Evolutionary conservation across 1,284 basidiomycete genomes (phyloP), one percentile per base, ranked within the genome.

Genomic region (Rhizoctonia solani): DNA sequence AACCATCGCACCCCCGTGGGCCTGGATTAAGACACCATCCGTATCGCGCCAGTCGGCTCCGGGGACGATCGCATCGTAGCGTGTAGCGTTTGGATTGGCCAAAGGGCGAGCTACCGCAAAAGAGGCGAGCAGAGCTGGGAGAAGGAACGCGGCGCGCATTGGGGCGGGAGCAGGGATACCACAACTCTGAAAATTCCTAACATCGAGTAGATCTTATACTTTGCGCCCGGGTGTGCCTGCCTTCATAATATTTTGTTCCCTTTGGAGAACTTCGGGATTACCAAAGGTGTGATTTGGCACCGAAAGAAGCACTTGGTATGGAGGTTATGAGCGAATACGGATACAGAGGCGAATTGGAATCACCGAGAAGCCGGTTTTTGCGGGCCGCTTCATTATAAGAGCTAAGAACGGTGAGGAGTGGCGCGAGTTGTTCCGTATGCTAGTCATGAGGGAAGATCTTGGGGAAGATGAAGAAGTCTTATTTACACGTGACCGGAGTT

Each of bases 1-100:
- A 16, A 70, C 66, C 37, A 73, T 70, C 2, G 58, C 66, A 25
- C 72, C 72, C 4, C 68, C 72, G 44, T 72, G 72, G 21, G 68
- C 69, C 37, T 67, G 56, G 37, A 73, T 69, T 30, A 72, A 46
- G 23, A 69, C 70, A 4, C 71, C 72, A 23, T 69, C 68, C 6
- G 72, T 73, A 55, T 73, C 72, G 29, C 61, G 66, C 72, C 72
- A 73, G n/a, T 65, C 49, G 11, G 70, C 72, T 9, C 72, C 72
- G 4, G 72, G 72, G 21, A 73, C 71, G 34, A 73, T 72, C 4
- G 59, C 23, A 37, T 66, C 67, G 29, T 58, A 69, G 21, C 46
- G 61, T 1, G 50, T 54, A 23, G 61, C 50, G 19, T 65, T 65
- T 34, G 61, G 50, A 19, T 46, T 21, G 13, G 50, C 61, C 8